Percentiles rank a stretch among this genome's conserved stretches.
These are phyloP conservation scores for Domatiomyces globalis DNA, from an alignment of 2,329 filamentous ascomycete species.

Conservation along the genomic window DNA sequence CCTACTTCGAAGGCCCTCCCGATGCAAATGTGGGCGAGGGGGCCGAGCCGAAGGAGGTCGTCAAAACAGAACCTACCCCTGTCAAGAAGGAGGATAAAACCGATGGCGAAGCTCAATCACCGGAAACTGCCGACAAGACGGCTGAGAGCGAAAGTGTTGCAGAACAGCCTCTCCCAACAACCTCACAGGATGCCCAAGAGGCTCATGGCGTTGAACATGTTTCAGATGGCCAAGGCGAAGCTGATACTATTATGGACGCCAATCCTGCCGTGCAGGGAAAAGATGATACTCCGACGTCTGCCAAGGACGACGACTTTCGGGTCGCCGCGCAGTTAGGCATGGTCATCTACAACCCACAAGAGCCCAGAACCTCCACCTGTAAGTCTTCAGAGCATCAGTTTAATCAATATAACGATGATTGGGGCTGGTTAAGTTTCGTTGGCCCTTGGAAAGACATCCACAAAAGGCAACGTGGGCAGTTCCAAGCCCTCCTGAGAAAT, in stretches of 20 bases:
- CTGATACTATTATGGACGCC: constrained; percentile 1
- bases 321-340: constrained; percentile 48
- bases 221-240: neutral
- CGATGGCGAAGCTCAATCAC: constrained; percentile 1
- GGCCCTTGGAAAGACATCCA: constrained; percentile 46
- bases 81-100: constrained; percentile 2
- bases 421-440: constrained; percentile 50
- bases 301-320: constrained; percentile 25
- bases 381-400: constrained; percentile 46
- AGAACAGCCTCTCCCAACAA: neutral
- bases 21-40: constrained; percentile 24
- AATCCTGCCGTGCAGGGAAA: neutral
- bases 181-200: neutral
- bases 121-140: neutral
- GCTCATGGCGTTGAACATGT: too few relatives aligned
- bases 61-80: constrained; percentile 3
- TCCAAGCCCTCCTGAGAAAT: constrained; percentile 44
- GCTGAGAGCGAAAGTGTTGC: neutral
- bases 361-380: constrained; percentile 44
- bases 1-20: constrained; percentile 26
- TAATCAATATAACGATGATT: constrained; percentile 43
- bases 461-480: constrained; percentile 41
- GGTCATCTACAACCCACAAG: constrained; percentile 48
- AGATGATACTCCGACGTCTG: neutral
- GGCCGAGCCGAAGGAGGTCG: constrained; percentile 7